Evolutionary conservation across 176 grass and related monocot genomes (phyloP), one percentile per base, ranked within the genome.

Genomic region (Cymbopogon citratus): DNA sequence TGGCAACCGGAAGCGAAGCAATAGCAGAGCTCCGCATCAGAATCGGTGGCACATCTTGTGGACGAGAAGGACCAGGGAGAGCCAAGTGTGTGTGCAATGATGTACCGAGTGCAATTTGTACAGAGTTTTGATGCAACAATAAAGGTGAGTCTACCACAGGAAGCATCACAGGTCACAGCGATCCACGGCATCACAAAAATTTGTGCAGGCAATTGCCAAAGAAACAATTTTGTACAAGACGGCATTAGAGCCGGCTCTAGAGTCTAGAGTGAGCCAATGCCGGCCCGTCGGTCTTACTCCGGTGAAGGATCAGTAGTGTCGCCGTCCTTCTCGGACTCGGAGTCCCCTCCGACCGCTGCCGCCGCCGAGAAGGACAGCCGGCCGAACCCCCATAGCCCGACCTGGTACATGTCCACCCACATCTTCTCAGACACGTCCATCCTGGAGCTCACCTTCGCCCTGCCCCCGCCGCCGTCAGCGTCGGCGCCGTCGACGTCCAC

Each of bases 341-440:
- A 48, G 60, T 71, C 81, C 23, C 64, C 43, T 52, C 44, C 52
- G 71, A 0, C 39, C 25, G 60, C 66, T 19, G 3, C 11, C 36
- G 33, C 49, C 75, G 57, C 66, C 7, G 95, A 98, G 89, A 93
- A 91, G 23, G 94, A 97, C 7, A 94, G 76, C 75, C 94, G 85
- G 28, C 94, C 94, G 80, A 97, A 97, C 0, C 94, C 92, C 92
- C 94, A 97, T 11, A 89, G 77, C 7, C 92, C 94, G 73, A 89
- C 69, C 69, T 91, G 83, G 78, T 94, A 97, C 77, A 97, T 86
- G 71, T 97, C 94, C 74, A 75, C 72, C 94, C 91, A 95, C 14
- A 84, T 38, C 71, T 85, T 71, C 35, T 95, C 90, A 31, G 84
- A 45, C 38, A 28, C 21, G 49, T 89, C 93, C 8, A 49, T 18